Evolutionary conservation across 2,329 filamentous ascomycete genomes (phyloP).

Genomic region (Stagonosporopsis vannaccii): DNA sequence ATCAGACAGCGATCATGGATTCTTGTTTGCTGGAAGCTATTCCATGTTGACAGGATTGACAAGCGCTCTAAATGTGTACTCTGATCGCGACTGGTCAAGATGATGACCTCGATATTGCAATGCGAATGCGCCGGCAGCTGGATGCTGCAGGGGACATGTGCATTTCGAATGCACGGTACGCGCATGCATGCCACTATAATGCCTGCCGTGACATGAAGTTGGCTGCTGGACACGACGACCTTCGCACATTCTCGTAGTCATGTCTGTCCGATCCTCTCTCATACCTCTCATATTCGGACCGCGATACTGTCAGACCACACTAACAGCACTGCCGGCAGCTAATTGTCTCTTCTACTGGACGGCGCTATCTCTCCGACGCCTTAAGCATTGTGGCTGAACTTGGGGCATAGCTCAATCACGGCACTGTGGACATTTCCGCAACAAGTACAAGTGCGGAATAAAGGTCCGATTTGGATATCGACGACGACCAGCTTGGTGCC

Average conservation of each 20-base stretch:
- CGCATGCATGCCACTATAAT: not conserved
- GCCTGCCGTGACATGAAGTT: not conserved
- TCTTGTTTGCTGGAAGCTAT: not conserved
- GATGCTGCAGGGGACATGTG: not conserved
- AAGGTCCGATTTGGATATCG: not conserved
- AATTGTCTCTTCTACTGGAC: not conserved
- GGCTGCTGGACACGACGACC: not conserved
- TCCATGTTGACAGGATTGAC: constrained; percentile 1
- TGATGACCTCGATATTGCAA: not conserved
- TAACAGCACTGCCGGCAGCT: not conserved
- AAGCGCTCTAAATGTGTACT: not conserved
- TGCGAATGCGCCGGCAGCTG: not conserved
- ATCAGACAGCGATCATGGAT: not conserved
- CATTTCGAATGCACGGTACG: not conserved
- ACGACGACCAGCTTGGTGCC: not conserved
- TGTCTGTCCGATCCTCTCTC: not conserved
- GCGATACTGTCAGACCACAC: not conserved
- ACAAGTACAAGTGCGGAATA: constrained; percentile 5
- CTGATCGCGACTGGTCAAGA: constrained; percentile 3
- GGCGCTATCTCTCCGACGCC: constrained; percentile 1
- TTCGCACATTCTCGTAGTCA: not conserved
- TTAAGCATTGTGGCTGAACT: constrained; percentile 3
- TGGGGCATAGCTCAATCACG: constrained; percentile 2
- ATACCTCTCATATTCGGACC: not conserved
- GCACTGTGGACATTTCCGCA: not conserved